phyloP scores from a whole-genome alignment of 345 rosid genomes.

The Boechera retrofracta region DNA sequence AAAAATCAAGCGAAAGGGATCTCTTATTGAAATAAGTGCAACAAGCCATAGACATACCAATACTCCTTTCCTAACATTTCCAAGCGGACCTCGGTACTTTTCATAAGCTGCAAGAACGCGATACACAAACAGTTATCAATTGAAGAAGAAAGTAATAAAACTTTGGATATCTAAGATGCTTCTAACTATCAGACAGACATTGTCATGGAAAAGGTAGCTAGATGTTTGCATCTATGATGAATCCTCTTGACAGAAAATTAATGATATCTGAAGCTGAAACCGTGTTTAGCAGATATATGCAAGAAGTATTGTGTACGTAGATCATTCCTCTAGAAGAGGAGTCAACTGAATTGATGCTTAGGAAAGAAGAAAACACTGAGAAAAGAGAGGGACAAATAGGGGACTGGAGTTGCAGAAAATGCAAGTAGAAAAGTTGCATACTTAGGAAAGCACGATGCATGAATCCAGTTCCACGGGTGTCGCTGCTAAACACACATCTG shows the following conservation, averaged over 20 bases:
- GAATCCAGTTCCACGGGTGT: slow-evolving; percentile 96
- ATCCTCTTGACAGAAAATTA: neutral
- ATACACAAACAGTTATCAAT: slow-evolving; percentile 12
- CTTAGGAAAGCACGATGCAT: slow-evolving; percentile 98
- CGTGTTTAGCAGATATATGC: neutral
- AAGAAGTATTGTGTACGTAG: neutral
- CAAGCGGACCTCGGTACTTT: slow-evolving; percentile 86
- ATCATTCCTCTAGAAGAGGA: slow-evolving; percentile 3
- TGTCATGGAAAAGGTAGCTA: neutral
- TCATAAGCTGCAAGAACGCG: slow-evolving; percentile 65
- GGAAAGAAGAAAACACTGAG: slow-evolving; percentile 17
- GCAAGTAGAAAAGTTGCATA: slow-evolving; percentile 49
- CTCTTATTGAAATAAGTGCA: neutral
- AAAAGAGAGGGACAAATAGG: neutral
- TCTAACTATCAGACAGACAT: slow-evolving; percentile 16
- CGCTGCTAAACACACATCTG: slow-evolving; percentile 98
- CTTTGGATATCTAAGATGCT: neutral
- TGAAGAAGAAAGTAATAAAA: slow-evolving; percentile 17
- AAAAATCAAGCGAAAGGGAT: neutral
- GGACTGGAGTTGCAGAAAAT: neutral
- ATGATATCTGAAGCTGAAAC: slow-evolving; percentile 8
- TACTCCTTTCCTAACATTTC: slow-evolving; percentile 98
- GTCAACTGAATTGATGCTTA: neutral
- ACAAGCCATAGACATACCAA: slow-evolving; percentile 61
- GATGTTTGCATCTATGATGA: neutral